A percentile compares a stretch with the other conserved stretches of the same genome.
Conservation (phyloP, 2,329 filamentous ascomycete species). For the Pseudogymnoascus sp. region DNA sequence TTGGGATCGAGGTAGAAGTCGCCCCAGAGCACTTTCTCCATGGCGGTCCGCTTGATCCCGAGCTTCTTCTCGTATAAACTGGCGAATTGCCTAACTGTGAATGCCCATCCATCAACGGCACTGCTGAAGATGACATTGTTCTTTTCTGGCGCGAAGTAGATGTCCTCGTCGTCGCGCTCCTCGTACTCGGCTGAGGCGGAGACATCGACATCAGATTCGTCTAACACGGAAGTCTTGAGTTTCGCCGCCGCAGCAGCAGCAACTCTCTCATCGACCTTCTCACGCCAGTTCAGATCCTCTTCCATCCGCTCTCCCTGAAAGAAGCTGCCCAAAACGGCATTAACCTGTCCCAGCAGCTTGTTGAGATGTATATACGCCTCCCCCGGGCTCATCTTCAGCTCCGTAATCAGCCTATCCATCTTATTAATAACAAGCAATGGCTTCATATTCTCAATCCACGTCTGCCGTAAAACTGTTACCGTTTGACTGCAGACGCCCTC, state of each 20-base stretch:
- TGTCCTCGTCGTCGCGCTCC: constrained; percentile 89
- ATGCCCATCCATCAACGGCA: constrained; percentile 97
- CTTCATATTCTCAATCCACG: constrained; percentile 92
- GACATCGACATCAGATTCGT: constrained; percentile 33
- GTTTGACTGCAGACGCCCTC: constrained; percentile 98
- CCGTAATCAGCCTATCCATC: constrained; percentile 89
- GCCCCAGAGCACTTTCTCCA: constrained; percentile 95
- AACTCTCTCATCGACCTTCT: constrained; percentile 80
- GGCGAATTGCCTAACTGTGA: constrained; percentile 91
- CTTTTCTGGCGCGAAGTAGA: constrained; percentile 96
- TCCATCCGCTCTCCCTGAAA: constrained; percentile 98
- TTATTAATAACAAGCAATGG: constrained; percentile 96
- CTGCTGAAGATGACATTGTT: constrained; percentile 99
- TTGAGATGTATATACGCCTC: constrained; percentile 87
- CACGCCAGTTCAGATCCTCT: constrained; percentile 91
- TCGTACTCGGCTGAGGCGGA: constrained; percentile 58
- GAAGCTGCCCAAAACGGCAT: constrained; percentile 94
- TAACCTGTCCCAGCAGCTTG: constrained; percentile 89
- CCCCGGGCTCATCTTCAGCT: constrained; percentile 83
- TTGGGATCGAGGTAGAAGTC: constrained; percentile 96
- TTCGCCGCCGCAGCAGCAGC: constrained; percentile 51
- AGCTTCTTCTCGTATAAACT: constrained; percentile 93
- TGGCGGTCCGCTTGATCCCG: constrained; percentile 76
- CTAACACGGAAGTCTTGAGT: constrained; percentile 23
- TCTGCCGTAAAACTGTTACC: constrained; percentile 88